phyloP scores from a whole-genome alignment of 108 stramenopile genomes.

The Nitzschia putrida region DNA sequence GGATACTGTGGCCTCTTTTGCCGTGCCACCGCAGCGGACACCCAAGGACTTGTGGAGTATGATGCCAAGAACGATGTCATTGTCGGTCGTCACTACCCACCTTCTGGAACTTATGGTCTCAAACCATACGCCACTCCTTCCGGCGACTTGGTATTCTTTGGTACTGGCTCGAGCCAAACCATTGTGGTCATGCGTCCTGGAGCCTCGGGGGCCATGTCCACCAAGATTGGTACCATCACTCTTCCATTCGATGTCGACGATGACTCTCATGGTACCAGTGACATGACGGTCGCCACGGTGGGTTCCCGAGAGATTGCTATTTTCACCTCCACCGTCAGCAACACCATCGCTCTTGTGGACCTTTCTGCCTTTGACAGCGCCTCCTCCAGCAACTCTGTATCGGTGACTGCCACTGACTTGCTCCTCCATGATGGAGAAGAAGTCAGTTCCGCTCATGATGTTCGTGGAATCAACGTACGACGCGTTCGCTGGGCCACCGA shows the following conservation, averaged over 20 bases:
- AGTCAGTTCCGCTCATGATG: not conserved
- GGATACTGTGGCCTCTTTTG: not conserved
- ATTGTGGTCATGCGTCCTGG: not conserved
- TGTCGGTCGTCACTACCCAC: not conserved
- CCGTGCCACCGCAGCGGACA: not conserved
- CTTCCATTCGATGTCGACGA: not conserved
- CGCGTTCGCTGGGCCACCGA: not conserved
- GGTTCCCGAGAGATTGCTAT: not conserved
- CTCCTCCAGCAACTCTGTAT: not conserved
- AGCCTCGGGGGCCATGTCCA: not conserved
- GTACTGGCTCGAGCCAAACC: not conserved
- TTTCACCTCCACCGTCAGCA: constrained; percentile 1
- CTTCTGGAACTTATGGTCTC: not conserved
- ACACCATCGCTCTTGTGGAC: not conserved
- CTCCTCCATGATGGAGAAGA: constrained; percentile 1
- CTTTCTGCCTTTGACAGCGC: constrained; percentile 1
- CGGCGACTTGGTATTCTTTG: not conserved
- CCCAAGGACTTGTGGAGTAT: not conserved
- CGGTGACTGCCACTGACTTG: not conserved
- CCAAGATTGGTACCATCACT: not conserved
- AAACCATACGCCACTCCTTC: not conserved
- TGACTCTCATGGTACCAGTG: not conserved
- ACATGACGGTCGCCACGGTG: not conserved
- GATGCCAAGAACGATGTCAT: not conserved
- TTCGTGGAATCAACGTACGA: not conserved